Evolutionary conservation across 2,329 filamentous ascomycete genomes (phyloP).

Genomic region (Ophiobolus disseminans): DNA sequence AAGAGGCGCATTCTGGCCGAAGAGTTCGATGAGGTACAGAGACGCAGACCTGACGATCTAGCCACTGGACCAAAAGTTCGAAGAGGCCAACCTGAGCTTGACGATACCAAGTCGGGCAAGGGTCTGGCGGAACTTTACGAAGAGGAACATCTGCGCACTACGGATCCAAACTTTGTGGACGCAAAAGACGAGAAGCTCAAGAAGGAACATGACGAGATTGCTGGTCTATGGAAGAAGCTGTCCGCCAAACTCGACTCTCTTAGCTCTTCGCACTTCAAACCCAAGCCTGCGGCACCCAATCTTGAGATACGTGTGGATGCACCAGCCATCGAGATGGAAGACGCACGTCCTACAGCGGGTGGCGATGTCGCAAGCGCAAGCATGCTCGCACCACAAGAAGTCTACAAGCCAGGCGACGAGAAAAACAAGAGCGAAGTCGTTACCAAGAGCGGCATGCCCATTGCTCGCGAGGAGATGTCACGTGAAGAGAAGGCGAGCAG

Average conservation of each 20-base stretch:
- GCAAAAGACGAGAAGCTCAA: slow-evolving; percentile 81
- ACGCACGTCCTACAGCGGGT: slow-evolving; percentile 85
- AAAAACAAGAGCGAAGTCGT: slow-evolving; percentile 75
- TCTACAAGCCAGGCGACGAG: slow-evolving; percentile 81
- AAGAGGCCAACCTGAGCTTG: slow-evolving; percentile 78
- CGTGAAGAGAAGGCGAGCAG: slow-evolving; percentile 82
- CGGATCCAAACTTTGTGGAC: slow-evolving; percentile 82
- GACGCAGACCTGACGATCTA: slow-evolving; percentile 77
- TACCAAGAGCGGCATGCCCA: slow-evolving; percentile 76
- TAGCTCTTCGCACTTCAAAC: slow-evolving; percentile 94
- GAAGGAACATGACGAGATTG: slow-evolving; percentile 83
- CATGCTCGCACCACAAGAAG: slow-evolving; percentile 90
- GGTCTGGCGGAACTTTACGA: slow-evolving; percentile 93
- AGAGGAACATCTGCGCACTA: slow-evolving; percentile 81
- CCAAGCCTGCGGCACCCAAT: slow-evolving; percentile 79
- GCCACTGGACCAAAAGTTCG: slow-evolving; percentile 66
- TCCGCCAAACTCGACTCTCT: slow-evolving; percentile 83
- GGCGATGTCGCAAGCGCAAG: slow-evolving; percentile 72
- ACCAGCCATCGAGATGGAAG: slow-evolving; percentile 92
- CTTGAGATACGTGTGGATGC: slow-evolving; percentile 90
- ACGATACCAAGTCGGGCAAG: slow-evolving; percentile 86
- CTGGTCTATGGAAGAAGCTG: slow-evolving; percentile 81
- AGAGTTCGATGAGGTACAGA: slow-evolving; percentile 90
- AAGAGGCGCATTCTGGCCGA: slow-evolving; percentile 88
- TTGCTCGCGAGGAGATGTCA: slow-evolving; percentile 84